Conservation (phyloP, 257 asterid genomes). For the Verbascum thapsus region DNA sequence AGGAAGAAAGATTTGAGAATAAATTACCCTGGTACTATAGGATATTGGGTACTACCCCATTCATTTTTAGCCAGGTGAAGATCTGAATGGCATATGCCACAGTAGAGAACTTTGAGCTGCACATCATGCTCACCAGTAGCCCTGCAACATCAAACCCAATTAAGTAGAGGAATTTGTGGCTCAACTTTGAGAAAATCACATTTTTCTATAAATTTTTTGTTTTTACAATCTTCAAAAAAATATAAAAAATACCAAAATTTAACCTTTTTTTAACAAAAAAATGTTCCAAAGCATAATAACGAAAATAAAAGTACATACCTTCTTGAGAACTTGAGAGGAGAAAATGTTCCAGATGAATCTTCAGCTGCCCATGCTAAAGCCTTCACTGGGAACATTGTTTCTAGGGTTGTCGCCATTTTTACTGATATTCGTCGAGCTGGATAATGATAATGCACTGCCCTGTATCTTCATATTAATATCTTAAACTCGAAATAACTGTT, state of each 20-base stretch:
- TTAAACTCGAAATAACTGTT: no score
- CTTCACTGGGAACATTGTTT: conserved; percentile 46
- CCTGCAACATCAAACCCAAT: conserved; percentile 27
- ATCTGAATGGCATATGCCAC: conserved; percentile 47
- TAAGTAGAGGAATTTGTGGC: background rate
- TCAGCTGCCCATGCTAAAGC: conserved; percentile 55
- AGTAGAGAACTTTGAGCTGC: conserved; percentile 37
- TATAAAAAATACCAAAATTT: no score
- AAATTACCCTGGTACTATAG: conserved; percentile 47
- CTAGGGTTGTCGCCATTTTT: conserved; percentile 47
- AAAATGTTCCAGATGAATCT: conserved; percentile 37
- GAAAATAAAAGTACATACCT: conserved; percentile 27
- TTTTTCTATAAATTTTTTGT: no score
- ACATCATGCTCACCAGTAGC: conserved; percentile 43
- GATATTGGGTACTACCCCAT: conserved; percentile 39
- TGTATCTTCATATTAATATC: no score
- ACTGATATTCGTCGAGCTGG: no score
- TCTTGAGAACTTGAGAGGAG: conserved; percentile 45
- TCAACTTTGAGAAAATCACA: no score
- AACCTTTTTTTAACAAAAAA: no score
- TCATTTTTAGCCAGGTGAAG: conserved; percentile 42
- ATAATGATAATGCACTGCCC: no score
- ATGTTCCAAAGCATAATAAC: no score
- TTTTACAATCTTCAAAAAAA: no score
- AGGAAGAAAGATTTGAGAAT: no score